Evolutionary conservation across 1,139 yeast species (phyloP).

Genomic region (Tardiomyces depauwii): DNA sequence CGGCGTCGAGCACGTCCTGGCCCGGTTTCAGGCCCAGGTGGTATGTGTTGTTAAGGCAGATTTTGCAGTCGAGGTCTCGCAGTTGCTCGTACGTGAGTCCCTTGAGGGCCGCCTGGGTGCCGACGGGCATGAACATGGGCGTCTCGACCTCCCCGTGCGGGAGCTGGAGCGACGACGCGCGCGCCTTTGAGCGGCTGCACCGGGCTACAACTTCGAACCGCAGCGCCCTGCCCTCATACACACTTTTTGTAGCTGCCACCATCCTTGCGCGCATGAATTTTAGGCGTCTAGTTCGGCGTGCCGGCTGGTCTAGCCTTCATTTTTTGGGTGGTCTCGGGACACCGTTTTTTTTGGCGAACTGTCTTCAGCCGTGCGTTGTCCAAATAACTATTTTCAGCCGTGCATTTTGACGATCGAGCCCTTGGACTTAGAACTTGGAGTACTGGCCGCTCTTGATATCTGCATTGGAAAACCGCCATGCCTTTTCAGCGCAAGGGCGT

Average conservation of each 20-base stretch:
- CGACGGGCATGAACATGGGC: conserved; percentile 39
- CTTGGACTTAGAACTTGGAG: too few species aligned
- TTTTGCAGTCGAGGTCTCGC: conserved; percentile 29
- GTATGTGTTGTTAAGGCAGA: conserved; percentile 34
- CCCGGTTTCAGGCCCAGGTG: conserved; percentile 36
- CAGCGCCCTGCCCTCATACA: conserved; percentile 20
- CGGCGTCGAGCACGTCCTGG: conserved; percentile 29
- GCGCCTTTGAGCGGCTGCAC: conserved; percentile 33
- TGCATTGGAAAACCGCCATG: too few species aligned
- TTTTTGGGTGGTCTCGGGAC: too few species aligned
- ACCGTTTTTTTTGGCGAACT: too few species aligned
- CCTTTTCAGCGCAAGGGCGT: too few species aligned
- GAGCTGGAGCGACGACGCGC: conserved; percentile 31
- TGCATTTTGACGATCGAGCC: too few species aligned
- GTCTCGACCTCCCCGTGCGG: conserved; percentile 35
- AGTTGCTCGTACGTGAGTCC: conserved; percentile 35
- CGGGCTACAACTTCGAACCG: conserved; percentile 29
- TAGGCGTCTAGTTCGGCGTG: too few species aligned
- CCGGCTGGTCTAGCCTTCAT: too few species aligned
- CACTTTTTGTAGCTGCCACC: background rate
- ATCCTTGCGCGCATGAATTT: background rate
- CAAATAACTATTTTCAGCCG: too few species aligned
- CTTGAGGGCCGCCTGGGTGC: conserved; percentile 35
- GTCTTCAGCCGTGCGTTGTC: too few species aligned
- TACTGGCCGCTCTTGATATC: too few species aligned